Base-by-base conservation (phyloP, 2,329 filamentous ascomycete genomes). In the Rhynchosporium secalis region DNA sequence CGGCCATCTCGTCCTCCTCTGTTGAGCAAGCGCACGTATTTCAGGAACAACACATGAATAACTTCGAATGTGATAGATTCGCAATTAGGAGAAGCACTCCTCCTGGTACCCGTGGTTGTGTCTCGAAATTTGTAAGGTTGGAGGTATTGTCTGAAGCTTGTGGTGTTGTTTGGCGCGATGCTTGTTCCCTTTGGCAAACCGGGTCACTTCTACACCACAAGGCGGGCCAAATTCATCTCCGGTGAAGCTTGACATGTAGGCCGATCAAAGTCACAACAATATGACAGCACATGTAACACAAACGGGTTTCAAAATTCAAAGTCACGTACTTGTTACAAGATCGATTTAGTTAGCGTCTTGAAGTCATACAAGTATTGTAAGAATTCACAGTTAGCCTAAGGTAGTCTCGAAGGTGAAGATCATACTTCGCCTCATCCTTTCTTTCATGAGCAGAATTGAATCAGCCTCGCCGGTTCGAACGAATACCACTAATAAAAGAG, bases 1-100 rank as follows among this genome's bases (percentile, higher is more conserved):
- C 79, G 72, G 68, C 67, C 72, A 73, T 73, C 49, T 59, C 68
- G 64, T 40, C 62, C 56, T 56, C 57, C 60, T 43, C 59, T 57
- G 65, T 52, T 69, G 58, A 63, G 43, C 64, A 62, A 61, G 63
- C 56, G 62, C 58, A 64, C 60, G 61, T 54, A 61, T 58, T 61
- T 65, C 45, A 61, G 51, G 52, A 59, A 56, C 46, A 56, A 61
- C 38, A 58, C 43, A 61, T 54, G 28, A 51, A 60, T 52, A 49
- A 29, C 31, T 48, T 64, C 56, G 65, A 63, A 63, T 67, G 61
- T 61, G 63, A 57, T 26, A 48, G 41, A 60, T 12, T 10, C 40
- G n/a, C 29, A 31, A 29, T 13, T 15, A 3, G 38, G 5, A 43
- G 7, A 45, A 2, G 20, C 2, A 20, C 1, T 15, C 28, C 5